phyloP scores from a whole-genome alignment of 441 rosid genomes.

The Arabidopsis hybrid region DNA sequence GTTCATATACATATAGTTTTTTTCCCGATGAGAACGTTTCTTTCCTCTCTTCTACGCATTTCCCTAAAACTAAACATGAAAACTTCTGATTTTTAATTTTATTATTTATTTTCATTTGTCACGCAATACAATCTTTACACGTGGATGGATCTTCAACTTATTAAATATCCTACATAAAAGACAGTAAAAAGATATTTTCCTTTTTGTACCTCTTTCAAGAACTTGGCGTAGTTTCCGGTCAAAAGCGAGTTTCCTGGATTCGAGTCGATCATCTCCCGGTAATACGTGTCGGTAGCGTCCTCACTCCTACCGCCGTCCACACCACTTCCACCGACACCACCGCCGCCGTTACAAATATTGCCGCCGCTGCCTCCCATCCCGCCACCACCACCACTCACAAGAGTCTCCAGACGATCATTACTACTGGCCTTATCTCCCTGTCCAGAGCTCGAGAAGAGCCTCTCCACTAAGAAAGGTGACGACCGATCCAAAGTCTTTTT shows the following conservation, averaged over 20 bases:
- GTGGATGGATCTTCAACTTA: slow-evolving; percentile 11
- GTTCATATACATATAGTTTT: neutral
- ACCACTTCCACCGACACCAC: slow-evolving; percentile 45
- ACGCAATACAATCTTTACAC: slow-evolving; percentile 17
- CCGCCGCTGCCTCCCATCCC: slow-evolving; percentile 50
- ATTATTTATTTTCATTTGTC: too few relatives aligned
- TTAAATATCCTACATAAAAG: neutral
- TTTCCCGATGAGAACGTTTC: neutral
- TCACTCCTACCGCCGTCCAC: slow-evolving; percentile 48
- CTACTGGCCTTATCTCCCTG: slow-evolving; percentile 43
- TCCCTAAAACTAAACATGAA: slow-evolving; percentile 12
- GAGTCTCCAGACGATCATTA: slow-evolving; percentile 35
- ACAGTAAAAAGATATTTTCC: neutral
- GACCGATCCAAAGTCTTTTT: slow-evolving; percentile 25
- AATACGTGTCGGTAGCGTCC: slow-evolving; percentile 58
- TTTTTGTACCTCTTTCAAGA: slow-evolving; percentile 60
- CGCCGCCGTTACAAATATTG: slow-evolving; percentile 33
- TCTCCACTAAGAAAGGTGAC: slow-evolving; percentile 37
- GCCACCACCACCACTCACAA: slow-evolving; percentile 47
- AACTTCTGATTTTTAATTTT: too few relatives aligned
- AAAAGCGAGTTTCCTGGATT: slow-evolving; percentile 62
- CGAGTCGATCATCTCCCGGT: slow-evolving; percentile 56
- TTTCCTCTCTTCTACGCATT: neutral
- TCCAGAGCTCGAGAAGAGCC: slow-evolving; percentile 56
- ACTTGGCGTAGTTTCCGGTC: slow-evolving; percentile 70